These are phyloP conservation scores for Dryas integrifolia DNA, from an alignment of 331 rosid species.

Conservation along the genomic window DNA sequence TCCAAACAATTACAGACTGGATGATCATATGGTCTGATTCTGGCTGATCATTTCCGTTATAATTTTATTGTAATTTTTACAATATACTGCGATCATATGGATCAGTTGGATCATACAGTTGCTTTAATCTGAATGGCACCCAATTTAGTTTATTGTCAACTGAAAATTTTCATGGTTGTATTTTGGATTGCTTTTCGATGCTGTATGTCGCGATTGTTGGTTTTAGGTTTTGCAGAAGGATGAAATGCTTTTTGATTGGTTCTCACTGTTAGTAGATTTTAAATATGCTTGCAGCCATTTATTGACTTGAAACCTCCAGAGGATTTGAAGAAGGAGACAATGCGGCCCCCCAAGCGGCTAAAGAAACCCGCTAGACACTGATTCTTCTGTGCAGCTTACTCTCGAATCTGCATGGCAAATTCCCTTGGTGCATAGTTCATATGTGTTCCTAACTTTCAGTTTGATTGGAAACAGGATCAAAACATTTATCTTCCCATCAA, in stretches of 20 bases:
- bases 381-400: neutral
- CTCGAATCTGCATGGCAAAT: conserved; percentile 1
- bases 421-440: neutral
- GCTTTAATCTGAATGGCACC: neutral
- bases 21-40: neutral
- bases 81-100: neutral
- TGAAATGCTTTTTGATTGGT: conserved; percentile 12
- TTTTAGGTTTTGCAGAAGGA: neutral
- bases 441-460: neutral
- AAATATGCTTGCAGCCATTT: conserved; percentile 67
- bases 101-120: neutral
- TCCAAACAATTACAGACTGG: neutral
- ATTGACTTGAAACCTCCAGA: conserved; percentile 64
- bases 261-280: conserved; percentile 4
- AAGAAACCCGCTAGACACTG: conserved; percentile 54
- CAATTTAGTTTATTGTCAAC: neutral
- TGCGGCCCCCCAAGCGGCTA: conserved; percentile 60
- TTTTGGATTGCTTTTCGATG: neutral
- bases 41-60: neutral
- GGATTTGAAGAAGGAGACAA: conserved; percentile 64
- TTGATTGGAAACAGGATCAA: neutral
- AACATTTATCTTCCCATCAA: neutral
- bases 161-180: neutral
- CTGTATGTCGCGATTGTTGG: neutral
- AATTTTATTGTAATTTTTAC: neutral